These are phyloP conservation scores for Rhizopus stolonifer DNA, from an alignment of 371 early-diverging fungal species.

Conservation along the genomic window DNA sequence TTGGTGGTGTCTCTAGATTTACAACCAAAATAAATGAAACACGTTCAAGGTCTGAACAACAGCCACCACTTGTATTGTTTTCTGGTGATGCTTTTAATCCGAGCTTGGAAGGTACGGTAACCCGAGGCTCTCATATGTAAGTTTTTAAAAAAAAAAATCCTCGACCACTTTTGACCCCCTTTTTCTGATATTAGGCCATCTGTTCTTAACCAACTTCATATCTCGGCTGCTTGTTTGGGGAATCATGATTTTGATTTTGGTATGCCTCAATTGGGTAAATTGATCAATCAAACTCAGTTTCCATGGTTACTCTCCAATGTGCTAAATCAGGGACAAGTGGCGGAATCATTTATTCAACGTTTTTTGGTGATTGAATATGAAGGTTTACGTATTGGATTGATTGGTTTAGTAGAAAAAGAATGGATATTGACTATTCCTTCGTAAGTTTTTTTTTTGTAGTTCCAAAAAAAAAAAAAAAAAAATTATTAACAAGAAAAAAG, in stretches of 20 bases:
- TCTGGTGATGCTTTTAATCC: constrained; percentile 68
- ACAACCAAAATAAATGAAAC: constrained; percentile 19
- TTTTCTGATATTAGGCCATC: too few relatives aligned
- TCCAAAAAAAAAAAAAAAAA: too few relatives aligned
- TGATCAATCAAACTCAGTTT: constrained; percentile 49
- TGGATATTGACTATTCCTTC: constrained; percentile 66
- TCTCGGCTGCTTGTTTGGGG: constrained; percentile 60
- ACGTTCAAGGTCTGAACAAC: constrained; percentile 9
- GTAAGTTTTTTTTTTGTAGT: constrained; percentile 16
- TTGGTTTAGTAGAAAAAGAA: constrained; percentile 66
- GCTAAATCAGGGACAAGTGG: constrained; percentile 31
- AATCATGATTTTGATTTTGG: constrained; percentile 76
- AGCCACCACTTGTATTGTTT: constrained; percentile 49
- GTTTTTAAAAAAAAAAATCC: background rate
- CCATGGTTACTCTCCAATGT: constrained; percentile 70
- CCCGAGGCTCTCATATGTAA: constrained; percentile 63
- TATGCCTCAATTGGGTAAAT: constrained; percentile 43
- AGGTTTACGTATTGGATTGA: constrained; percentile 52
- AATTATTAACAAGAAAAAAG: constrained; percentile 11
- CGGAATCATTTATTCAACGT: constrained; percentile 28
- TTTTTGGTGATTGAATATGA: constrained; percentile 32
- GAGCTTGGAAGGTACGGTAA: constrained; percentile 57
- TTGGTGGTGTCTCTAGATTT: constrained; percentile 66
- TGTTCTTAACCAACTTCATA: constrained; percentile 47
- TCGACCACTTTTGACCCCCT: too few relatives aligned